These are phyloP conservation scores for Diutina scorzettiae DNA, from an alignment of 1,139 yeast species.

Conservation along the genomic window DNA sequence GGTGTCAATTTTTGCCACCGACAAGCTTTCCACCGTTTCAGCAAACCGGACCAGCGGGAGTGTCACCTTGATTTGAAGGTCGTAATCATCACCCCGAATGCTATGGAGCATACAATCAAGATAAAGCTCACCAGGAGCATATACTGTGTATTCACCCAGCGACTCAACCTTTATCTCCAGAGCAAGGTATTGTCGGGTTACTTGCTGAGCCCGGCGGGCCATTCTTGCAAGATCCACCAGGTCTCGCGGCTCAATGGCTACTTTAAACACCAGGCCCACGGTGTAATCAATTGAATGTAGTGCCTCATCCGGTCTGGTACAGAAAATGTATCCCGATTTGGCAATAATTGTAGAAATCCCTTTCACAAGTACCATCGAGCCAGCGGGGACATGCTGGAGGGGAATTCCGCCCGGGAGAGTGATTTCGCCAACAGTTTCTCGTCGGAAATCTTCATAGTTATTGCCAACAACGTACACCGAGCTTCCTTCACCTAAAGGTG, in stretches of 20 bases:
- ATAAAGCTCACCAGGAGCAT: constrained; percentile 82
- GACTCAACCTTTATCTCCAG: constrained; percentile 65
- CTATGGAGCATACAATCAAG: constrained; percentile 79
- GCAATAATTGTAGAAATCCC: constrained; percentile 47
- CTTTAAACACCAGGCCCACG: constrained; percentile 54
- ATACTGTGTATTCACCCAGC: constrained; percentile 74
- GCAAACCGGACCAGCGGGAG: constrained; percentile 74
- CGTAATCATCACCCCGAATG: constrained; percentile 47
- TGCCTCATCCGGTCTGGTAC: neutral
- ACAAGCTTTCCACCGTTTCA: constrained; percentile 62
- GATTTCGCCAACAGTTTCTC: constrained; percentile 33
- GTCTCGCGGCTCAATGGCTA: constrained; percentile 70
- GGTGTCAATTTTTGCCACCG: constrained; percentile 52
- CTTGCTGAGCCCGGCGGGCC: constrained; percentile 51
- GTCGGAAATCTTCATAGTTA: constrained; percentile 6
- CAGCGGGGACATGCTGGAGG: constrained; percentile 44
- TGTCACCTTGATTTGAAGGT: constrained; percentile 67
- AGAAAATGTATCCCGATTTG: constrained; percentile 37
- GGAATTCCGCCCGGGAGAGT: constrained; percentile 54
- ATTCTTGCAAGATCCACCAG: constrained; percentile 74
- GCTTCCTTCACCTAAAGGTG: neutral
- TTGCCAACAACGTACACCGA: neutral
- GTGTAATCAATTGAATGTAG: constrained; percentile 23
- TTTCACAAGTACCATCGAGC: constrained; percentile 53
- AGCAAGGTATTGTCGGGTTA: constrained; percentile 56